Base-by-base conservation (phyloP, 2,329 filamentous ascomycete genomes). In the Dendrostoma leiphaemia region DNA sequence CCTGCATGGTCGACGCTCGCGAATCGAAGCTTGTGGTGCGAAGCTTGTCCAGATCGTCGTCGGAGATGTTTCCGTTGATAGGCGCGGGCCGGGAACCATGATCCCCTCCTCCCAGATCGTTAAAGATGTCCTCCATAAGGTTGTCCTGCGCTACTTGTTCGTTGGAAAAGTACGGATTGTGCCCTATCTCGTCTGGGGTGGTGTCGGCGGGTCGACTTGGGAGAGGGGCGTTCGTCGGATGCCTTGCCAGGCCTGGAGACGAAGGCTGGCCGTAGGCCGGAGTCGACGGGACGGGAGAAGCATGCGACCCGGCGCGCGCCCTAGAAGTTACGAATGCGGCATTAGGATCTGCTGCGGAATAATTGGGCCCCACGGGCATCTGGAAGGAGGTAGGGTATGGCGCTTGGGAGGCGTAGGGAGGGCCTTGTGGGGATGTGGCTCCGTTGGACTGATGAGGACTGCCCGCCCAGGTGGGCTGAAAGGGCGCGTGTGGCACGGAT, bases 141-240 rank as follows among this genome's bases (percentile, higher is more conserved):
- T 71, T 77, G 35, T 82, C 79, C 55, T 82, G 79, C 4, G 72
- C 71, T 10, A 70, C 56, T 40, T 69, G 70, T 45, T 79, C 76
- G 70, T 65, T 41, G 45, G 60, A 29, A 65, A 46, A 29, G 48
- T 38, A 55, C 19, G 44, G 19, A 35, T 53, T 44, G 62, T 15
- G 72, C 64, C 37, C 70, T 65, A 38, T 75, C 71, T 54, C 29
- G 38, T 79, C 76, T 3, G 70, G 67, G 34, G 75, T 58, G 44
- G 72, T 69, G 9, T 76, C 75, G 59, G 74, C 71, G 41, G 76
- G 81, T 43, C 78, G 75, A 54, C 71, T 82, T n/a, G 82, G 79
- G 44, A 85, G 69, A 38, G 83, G 78, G 52, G 83, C 76, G 66
- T 84, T 79, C 15, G 83, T 85, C 1, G 83, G 82, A 54, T 84